Percentiles rank a stretch among this genome's conserved stretches.
Conservation (phyloP, 176 grass and related monocot species). For the Oryza brachyantha region DNA sequence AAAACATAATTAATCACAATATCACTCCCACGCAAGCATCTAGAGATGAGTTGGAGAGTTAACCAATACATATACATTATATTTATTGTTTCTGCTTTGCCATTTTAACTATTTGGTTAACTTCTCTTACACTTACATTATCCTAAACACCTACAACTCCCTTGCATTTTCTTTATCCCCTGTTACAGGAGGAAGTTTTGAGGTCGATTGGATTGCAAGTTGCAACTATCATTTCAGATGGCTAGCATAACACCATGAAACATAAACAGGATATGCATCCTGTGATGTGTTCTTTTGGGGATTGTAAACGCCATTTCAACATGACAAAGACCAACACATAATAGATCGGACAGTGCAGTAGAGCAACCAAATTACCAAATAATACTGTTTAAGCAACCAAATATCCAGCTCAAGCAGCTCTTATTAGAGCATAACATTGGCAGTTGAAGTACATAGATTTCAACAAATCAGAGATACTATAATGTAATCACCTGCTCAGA, state of each 20-base stretch:
- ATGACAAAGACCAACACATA: not conserved
- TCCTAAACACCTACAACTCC: not conserved
- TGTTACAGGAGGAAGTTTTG: not conserved
- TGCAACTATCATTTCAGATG: not conserved
- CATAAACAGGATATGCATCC: not conserved
- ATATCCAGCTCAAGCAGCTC: not conserved
- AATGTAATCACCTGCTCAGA: not conserved
- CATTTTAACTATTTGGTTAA: not conserved
- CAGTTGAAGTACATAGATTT: not conserved
- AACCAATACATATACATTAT: not conserved
- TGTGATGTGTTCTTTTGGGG: not conserved
- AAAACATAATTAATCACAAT: constrained; percentile 18
- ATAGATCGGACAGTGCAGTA: not conserved
- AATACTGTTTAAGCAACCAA: not conserved
- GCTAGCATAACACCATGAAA: not conserved
- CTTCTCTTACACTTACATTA: not conserved
- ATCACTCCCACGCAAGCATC: not conserved
- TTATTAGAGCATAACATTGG: not conserved
- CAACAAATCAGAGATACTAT: not conserved
- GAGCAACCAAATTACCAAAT: not conserved
- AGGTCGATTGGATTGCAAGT: not conserved
- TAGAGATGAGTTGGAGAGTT: not conserved
- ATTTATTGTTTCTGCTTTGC: not conserved
- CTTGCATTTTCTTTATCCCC: not conserved
- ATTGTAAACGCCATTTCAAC: constrained; percentile 12